Conservation (phyloP, 768 basidiomycete genomes). For the Fibroporia radiculosa region DNA sequence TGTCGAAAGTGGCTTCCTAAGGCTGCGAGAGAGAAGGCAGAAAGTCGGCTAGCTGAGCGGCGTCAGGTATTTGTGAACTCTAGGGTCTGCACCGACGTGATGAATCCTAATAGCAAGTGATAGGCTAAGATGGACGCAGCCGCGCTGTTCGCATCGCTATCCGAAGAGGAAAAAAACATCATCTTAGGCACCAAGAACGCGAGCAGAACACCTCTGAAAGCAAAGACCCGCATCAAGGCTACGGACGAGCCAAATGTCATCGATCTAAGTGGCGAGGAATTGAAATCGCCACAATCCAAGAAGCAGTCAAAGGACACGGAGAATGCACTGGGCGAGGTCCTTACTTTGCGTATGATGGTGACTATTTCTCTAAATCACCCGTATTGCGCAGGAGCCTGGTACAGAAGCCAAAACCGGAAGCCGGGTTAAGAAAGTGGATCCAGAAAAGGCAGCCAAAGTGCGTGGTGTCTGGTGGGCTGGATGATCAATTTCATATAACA, state of each 20-base stretch:
- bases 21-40: conserved; percentile 53
- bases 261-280: conserved; percentile 3
- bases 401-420: conserved; percentile 10
- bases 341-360: no score
- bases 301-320: not conserved
- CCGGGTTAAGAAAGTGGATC: conserved; percentile 48
- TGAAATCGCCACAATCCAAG: not conserved
- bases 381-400: no score
- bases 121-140: conserved; percentile 56
- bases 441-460: conserved; percentile 56
- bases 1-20: conserved; percentile 60
- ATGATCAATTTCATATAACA: not conserved
- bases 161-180: conserved; percentile 46
- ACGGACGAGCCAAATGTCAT: not conserved
- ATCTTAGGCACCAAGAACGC: conserved; percentile 36
- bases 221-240: conserved; percentile 6
- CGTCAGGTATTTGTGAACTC: conserved; percentile 42
- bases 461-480: not conserved
- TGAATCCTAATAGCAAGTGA: not conserved
- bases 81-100: not conserved
- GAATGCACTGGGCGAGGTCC: no score
- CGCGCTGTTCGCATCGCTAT: conserved; percentile 45
- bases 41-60: conserved; percentile 55
- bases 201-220: conserved; percentile 1
- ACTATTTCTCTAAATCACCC: no score